These are phyloP conservation scores for Hura crepitans DNA, from an alignment of 441 rosid species.

Conservation along the genomic window DNA sequence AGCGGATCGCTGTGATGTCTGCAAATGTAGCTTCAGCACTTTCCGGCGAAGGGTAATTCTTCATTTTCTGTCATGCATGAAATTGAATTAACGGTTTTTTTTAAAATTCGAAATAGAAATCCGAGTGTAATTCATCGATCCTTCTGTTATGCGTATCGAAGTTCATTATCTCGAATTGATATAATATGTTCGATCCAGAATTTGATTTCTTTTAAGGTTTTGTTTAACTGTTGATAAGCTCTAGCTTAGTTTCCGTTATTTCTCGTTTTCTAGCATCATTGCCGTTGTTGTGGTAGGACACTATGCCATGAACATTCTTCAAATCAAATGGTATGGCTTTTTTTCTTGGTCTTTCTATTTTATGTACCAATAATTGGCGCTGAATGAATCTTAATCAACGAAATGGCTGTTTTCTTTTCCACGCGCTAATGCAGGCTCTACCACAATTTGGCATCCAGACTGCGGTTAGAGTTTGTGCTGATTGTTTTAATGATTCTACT, in stretches of 20 bases:
- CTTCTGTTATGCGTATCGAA: not conserved
- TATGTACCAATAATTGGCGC: not conserved
- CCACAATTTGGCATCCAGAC: slow-evolving; percentile 59
- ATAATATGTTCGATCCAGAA: not conserved
- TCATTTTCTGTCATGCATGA: not conserved
- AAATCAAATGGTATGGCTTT: slow-evolving; percentile 51
- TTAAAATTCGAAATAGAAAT: not conserved
- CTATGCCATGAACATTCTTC: slow-evolving; percentile 72
- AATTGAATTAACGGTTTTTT: not conserved
- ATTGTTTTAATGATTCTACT: slow-evolving; percentile 52
- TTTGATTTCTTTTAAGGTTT: not conserved
- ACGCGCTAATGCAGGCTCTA: slow-evolving; percentile 38
- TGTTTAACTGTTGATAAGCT: not conserved
- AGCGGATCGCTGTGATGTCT: slow-evolving; percentile 70
- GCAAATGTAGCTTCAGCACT: slow-evolving; percentile 74
- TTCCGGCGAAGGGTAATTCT: slow-evolving; percentile 63
- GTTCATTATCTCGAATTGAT: not conserved
- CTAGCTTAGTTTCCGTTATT: not conserved
- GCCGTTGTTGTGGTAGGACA: slow-evolving; percentile 71
- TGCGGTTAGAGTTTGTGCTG: slow-evolving; percentile 62
- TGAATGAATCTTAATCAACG: slow-evolving; percentile 5
- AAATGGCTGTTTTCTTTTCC: not conserved
- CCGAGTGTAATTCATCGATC: not conserved
- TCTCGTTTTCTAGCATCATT: slow-evolving; percentile 38
- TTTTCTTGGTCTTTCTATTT: not conserved